A percentile compares a stretch with the other conserved stretches of the same genome.
Evolutionary conservation across 2,329 filamentous ascomycete genomes (phyloP).

Genomic region (Arthrobotrys musiformis): DNA sequence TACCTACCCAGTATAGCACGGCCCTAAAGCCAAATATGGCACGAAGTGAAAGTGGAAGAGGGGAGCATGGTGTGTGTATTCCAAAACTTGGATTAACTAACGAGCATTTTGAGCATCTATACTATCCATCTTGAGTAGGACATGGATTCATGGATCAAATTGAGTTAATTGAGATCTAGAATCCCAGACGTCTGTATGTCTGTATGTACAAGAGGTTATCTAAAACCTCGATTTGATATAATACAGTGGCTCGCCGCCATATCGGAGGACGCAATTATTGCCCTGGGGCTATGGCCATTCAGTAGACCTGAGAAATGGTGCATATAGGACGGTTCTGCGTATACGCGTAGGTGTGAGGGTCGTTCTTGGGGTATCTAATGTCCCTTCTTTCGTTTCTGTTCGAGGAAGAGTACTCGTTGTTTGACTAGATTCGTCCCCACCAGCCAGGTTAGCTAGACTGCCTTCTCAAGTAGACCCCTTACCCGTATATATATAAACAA

Average conservation of each 20-base stretch:
- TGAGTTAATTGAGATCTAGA: neutral
- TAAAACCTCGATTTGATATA: neutral
- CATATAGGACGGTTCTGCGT: neutral
- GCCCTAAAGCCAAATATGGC: neutral
- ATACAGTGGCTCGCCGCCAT: neutral
- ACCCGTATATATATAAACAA: neutral
- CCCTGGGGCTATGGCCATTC: neutral
- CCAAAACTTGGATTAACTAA: too few species aligned
- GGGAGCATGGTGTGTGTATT: neutral
- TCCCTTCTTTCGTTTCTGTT: slow-evolving; percentile 76
- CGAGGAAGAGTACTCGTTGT: slow-evolving; percentile 94
- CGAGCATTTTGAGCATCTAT: too few species aligned
- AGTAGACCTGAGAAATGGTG: neutral
- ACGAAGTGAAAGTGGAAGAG: neutral
- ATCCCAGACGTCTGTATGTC: neutral
- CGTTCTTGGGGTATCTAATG: neutral
- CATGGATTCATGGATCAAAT: neutral
- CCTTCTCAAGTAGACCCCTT: too few species aligned
- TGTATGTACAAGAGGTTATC: slow-evolving; percentile 5
- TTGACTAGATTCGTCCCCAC: slow-evolving; percentile 72
- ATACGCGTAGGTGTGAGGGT: neutral
- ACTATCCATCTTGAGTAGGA: too few species aligned
- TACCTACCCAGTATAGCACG: neutral
- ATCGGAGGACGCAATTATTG: neutral
- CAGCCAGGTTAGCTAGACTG: neutral